Percentiles rank a stretch among this genome's conserved stretches.
Conservation (phyloP, 2,329 filamentous ascomycete genomes). For the Thermomyces lanuginosus region DNA sequence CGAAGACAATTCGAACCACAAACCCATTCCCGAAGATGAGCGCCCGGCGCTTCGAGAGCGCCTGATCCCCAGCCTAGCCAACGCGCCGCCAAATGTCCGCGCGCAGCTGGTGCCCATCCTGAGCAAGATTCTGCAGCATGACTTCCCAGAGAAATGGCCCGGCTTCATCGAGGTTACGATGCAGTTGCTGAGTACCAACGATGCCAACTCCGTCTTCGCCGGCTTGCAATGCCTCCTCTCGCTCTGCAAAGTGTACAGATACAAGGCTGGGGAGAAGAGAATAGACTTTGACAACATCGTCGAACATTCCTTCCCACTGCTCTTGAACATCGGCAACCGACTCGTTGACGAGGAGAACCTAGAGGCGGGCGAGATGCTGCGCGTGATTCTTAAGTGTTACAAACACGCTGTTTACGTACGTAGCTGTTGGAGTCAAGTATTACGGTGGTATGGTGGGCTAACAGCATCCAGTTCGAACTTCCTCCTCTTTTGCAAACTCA, state of each 20-base stretch:
- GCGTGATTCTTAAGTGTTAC: conserved; percentile 87
- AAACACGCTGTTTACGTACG: conserved; percentile 94
- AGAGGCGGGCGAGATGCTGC: conserved; percentile 92
- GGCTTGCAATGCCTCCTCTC: conserved; percentile 87
- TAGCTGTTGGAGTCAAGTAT: conserved; percentile 9
- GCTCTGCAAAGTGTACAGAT: conserved; percentile 88
- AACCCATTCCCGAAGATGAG: conserved; percentile 71
- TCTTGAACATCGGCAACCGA: conserved; percentile 73
- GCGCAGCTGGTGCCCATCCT: conserved; percentile 87
- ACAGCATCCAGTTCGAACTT: conserved; percentile 58
- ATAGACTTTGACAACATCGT: conserved; percentile 90
- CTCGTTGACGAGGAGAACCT: conserved; percentile 80
- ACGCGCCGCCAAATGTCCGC: conserved; percentile 64
- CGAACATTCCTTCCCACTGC: conserved; percentile 71
- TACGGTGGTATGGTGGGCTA: conserved; percentile 9
- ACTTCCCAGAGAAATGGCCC: conserved; percentile 90
- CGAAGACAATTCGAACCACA: conserved; percentile 57
- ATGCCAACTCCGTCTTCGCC: conserved; percentile 73
- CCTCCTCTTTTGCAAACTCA: conserved; percentile 61
- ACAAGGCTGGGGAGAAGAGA: conserved; percentile 70
- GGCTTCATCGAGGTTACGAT: conserved; percentile 85
- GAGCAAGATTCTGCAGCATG: conserved; percentile 87
- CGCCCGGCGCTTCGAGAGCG: conserved; percentile 75
- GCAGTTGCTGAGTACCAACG: conserved; percentile 72
- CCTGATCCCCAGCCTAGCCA: conserved; percentile 73